phyloP scores from a whole-genome alignment of 2,329 filamentous ascomycete species.

The Penicillium olsonii region DNA sequence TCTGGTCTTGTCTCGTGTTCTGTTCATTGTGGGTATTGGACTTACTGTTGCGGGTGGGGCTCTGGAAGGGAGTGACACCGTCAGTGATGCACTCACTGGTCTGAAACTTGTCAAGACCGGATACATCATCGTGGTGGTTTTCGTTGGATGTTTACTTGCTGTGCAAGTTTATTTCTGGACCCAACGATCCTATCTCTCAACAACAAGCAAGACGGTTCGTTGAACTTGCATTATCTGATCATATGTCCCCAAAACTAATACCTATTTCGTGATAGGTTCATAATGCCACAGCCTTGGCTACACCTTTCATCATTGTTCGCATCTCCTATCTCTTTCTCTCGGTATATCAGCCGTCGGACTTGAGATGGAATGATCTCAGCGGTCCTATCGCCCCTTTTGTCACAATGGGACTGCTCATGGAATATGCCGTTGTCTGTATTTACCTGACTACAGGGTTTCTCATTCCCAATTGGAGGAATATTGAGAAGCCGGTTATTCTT shows the following conservation, averaged over 20 bases:
- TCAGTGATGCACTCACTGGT: slow-evolving; percentile 12
- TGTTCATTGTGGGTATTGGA: slow-evolving; percentile 20
- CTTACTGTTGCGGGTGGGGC: slow-evolving; percentile 22
- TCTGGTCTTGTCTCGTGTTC: slow-evolving; percentile 16
- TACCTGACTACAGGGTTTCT: slow-evolving; percentile 5
- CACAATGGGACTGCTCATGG: slow-evolving; percentile 22
- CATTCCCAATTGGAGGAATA: slow-evolving; percentile 2
- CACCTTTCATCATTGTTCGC: slow-evolving; percentile 27
- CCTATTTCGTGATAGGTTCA: slow-evolving; percentile 14
- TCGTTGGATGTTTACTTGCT: slow-evolving; percentile 17
- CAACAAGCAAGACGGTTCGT: slow-evolving; percentile 17
- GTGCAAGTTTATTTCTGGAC: slow-evolving; percentile 24
- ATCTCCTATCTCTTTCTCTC: slow-evolving; percentile 27
- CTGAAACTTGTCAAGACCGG: slow-evolving; percentile 22
- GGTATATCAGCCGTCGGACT: slow-evolving; percentile 12
- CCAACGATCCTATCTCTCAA: slow-evolving; percentile 8
- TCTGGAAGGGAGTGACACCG: slow-evolving; percentile 20
- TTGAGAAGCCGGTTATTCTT: not conserved
- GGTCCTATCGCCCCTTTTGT: slow-evolving; percentile 25
- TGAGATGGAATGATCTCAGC: slow-evolving; percentile 20
- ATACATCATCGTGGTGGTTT: slow-evolving; percentile 22
- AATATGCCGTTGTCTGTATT: slow-evolving; percentile 11
- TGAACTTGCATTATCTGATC: not conserved
- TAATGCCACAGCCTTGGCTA: slow-evolving; percentile 13
- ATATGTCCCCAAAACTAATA: not conserved